phyloP scores from a whole-genome alignment of 2,329 filamentous ascomycete species.

The Clonostachys sp. region DNA sequence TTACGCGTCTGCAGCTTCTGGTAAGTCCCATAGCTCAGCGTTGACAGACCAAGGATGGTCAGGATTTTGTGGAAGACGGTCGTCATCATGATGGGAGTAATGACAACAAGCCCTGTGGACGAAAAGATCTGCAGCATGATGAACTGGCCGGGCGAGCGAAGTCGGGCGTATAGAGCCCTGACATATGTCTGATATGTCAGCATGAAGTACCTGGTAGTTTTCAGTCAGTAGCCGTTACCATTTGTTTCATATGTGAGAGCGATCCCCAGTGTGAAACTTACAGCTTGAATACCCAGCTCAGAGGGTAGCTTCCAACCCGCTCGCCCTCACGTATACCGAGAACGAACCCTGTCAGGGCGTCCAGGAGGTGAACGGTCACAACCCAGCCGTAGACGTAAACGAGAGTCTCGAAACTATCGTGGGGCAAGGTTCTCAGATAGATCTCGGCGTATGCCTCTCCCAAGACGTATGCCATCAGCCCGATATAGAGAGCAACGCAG shows the following conservation, averaged over 20 bases:
- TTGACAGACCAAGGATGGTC: slow-evolving; percentile 47
- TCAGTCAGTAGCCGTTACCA: slow-evolving; percentile 5
- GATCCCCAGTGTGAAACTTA: slow-evolving; percentile 15
- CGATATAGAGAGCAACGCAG: slow-evolving; percentile 57
- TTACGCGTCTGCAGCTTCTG: slow-evolving; percentile 63
- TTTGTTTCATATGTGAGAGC: not conserved
- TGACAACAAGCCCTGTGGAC: slow-evolving; percentile 56
- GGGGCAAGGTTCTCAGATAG: slow-evolving; percentile 62
- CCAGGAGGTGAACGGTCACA: slow-evolving; percentile 59
- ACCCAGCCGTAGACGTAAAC: slow-evolving; percentile 70
- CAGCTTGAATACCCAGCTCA: slow-evolving; percentile 69
- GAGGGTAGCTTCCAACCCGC: slow-evolving; percentile 63
- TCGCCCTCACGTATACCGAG: slow-evolving; percentile 62
- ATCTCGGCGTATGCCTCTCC: slow-evolving; percentile 67
- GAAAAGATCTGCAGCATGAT: slow-evolving; percentile 61
- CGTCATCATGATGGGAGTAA: slow-evolving; percentile 62
- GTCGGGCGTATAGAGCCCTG: slow-evolving; percentile 62
- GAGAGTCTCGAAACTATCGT: slow-evolving; percentile 62
- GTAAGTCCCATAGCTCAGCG: slow-evolving; percentile 57
- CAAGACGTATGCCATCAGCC: slow-evolving; percentile 61
- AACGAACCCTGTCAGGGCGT: slow-evolving; percentile 63
- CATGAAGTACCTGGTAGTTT: slow-evolving; percentile 51
- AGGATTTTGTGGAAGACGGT: slow-evolving; percentile 51
- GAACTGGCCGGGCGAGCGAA: slow-evolving; percentile 62
- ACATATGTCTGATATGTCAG: slow-evolving; percentile 70